phyloP scores from a whole-genome alignment of 2,329 filamentous ascomycete genomes.

The Ilyonectria destructans region DNA sequence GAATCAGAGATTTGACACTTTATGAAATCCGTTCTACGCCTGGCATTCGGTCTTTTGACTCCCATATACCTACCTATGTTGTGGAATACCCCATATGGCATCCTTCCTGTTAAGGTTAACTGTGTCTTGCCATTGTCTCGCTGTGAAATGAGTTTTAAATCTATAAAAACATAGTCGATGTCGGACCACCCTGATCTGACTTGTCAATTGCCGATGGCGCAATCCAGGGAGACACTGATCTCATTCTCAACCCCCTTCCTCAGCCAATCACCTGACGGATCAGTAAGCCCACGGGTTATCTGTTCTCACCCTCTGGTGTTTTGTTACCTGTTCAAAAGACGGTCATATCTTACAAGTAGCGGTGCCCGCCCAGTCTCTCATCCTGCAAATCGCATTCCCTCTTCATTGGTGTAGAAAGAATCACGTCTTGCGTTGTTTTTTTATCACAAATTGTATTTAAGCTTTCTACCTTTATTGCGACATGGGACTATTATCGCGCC shows the following conservation, averaged over 20 bases:
- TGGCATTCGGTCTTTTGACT: constrained; percentile 29
- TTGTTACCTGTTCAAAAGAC: not conserved
- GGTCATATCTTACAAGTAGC: not conserved
- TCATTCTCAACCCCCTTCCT: constrained; percentile 5
- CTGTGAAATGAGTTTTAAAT: constrained; percentile 1
- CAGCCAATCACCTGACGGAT: constrained; percentile 13
- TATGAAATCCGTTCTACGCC: constrained; percentile 49
- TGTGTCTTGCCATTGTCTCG: not conserved
- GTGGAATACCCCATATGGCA: constrained; percentile 30
- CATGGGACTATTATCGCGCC: too few relatives aligned
- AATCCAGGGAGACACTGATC: constrained; percentile 9
- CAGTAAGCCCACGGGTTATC: not conserved
- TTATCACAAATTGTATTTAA: not conserved
- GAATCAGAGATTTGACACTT: constrained; percentile 54
- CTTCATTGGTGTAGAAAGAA: not conserved
- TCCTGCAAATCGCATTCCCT: not conserved
- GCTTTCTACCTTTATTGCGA: not conserved
- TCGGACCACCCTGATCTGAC: not conserved
- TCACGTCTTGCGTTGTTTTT: not conserved
- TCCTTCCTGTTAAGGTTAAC: not conserved
- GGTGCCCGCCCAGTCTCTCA: not conserved
- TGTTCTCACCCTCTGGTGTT: too few relatives aligned
- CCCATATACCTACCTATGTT: constrained; percentile 12
- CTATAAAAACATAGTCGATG: not conserved
- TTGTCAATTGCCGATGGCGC: constrained; percentile 7